Percentiles rank a stretch among this genome's conserved stretches.
These are phyloP conservation scores for Tolypocladium guangdongense DNA, from an alignment of 2,329 filamentous ascomycete genomes.

Conservation along the genomic window DNA sequence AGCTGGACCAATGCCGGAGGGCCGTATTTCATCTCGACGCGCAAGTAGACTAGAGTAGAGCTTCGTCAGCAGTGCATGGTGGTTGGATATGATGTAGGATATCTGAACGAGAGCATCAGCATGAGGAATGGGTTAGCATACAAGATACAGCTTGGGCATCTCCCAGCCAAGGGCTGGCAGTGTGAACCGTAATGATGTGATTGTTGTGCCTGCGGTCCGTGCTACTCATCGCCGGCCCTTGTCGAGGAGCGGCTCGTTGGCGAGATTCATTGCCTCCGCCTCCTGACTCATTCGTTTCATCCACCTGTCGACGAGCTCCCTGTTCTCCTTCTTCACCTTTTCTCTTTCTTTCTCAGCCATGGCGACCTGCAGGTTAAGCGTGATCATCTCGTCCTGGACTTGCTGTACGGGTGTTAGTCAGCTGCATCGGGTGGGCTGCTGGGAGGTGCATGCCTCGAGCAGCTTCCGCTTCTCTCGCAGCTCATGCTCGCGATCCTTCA, in stretches of 20 bases:
- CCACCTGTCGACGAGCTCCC: conserved; percentile 82
- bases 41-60: conserved; percentile 39
- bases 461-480: conserved; percentile 73
- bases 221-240: conserved; percentile 5
- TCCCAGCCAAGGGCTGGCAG: background rate
- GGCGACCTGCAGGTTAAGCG: conserved; percentile 77
- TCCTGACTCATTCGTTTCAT: conserved; percentile 80
- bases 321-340: conserved; percentile 70
- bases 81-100: conserved; percentile 7
- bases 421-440: background rate
- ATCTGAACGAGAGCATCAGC: background rate
- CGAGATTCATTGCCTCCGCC: conserved; percentile 74
- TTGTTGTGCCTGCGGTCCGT: background rate
- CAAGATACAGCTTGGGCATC: conserved; percentile 19
- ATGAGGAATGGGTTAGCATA: conserved; percentile 11
- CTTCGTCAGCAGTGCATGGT: conserved; percentile 17
- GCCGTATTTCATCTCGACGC: conserved; percentile 79
- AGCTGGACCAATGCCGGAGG: conserved; percentile 86
- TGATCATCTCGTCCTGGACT: conserved; percentile 87
- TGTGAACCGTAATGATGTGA: background rate
- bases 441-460: conserved; percentile 42
- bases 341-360: conserved; percentile 68
- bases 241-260: conserved; percentile 37
- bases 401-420: conserved; percentile 35
- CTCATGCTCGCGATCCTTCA: conserved; percentile 79